phyloP scores from a whole-genome alignment of 2,329 filamentous ascomycete species.

The Amylocarpus encephaloides region DNA sequence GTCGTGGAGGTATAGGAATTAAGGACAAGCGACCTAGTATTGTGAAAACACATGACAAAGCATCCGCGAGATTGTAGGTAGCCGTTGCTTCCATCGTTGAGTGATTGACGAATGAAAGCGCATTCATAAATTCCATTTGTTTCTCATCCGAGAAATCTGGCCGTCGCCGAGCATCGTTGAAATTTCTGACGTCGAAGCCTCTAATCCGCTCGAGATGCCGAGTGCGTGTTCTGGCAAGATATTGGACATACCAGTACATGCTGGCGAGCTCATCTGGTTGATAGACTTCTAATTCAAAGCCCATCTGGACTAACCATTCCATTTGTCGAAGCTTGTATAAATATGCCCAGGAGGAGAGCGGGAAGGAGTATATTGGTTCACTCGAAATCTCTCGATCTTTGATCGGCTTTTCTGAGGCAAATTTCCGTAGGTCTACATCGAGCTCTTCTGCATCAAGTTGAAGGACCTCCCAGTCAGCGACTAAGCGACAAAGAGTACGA shows the following conservation, averaged over 20 bases:
- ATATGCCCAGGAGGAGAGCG: conserved; percentile 83
- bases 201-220: conserved; percentile 66
- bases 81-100: conserved; percentile 60
- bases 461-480: conserved; percentile 76
- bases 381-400: conserved; percentile 41
- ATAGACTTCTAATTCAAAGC: conserved; percentile 91
- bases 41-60: conserved; percentile 46
- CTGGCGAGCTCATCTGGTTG: conserved; percentile 74
- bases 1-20: conserved; percentile 36
- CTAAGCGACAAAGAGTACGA: conserved; percentile 79
- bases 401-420: conserved; percentile 55
- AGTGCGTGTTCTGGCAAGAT: conserved; percentile 58
- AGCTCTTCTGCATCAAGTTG: conserved; percentile 76
- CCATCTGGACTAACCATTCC: conserved; percentile 81
- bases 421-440: conserved; percentile 58
- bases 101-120: conserved; percentile 51
- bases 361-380: conserved; percentile 58
- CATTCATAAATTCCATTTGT: conserved; percentile 41
- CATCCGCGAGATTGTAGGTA: conserved; percentile 46
- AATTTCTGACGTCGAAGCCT: conserved; percentile 46
- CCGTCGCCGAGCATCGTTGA: conserved; percentile 12
- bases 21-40: conserved; percentile 37
- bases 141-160: conserved; percentile 17
- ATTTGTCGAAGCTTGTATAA: conserved; percentile 85
- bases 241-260: conserved; percentile 88